phyloP scores from a whole-genome alignment of 345 rosid genomes.

The Syzygium aqueum region DNA sequence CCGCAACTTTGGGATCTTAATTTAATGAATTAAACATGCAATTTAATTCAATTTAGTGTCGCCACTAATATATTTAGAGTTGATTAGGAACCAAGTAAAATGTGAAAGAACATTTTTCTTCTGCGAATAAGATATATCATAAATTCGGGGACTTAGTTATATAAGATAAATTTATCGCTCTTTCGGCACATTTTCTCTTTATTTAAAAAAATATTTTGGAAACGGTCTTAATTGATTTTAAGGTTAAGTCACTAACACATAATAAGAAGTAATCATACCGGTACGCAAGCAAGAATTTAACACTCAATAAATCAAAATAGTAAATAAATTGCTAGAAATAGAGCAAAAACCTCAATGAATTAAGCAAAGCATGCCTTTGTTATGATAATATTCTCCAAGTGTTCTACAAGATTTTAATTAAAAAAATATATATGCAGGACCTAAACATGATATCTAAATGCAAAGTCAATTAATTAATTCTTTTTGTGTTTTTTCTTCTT shows the following conservation, averaged over 20 bases:
- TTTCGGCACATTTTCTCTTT: not conserved
- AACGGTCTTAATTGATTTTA: not conserved
- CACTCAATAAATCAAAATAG: not conserved
- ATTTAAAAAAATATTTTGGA: not conserved
- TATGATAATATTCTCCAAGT: not conserved
- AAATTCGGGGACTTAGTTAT: no score
- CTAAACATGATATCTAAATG: not conserved
- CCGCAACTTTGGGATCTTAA: no score
- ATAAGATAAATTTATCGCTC: no score
- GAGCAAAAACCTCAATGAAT: not conserved
- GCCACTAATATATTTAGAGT: rapidly evolving
- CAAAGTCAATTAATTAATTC: not conserved
- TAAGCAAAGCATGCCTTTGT: not conserved
- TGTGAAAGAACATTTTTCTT: not conserved
- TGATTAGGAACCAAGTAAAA: not conserved
- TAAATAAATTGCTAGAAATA: not conserved
- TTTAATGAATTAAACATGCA: not conserved
- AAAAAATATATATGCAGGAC: not conserved
- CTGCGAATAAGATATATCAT: not conserved
- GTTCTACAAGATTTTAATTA: not conserved
- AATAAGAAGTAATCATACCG: not conserved
- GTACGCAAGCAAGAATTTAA: not conserved
- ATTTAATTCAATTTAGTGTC: not conserved
- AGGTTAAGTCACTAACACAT: not conserved
- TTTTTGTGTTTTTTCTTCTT: not conserved